Conservation (phyloP, 805 yeast species). For the Yarrowia hollandica region DNA sequence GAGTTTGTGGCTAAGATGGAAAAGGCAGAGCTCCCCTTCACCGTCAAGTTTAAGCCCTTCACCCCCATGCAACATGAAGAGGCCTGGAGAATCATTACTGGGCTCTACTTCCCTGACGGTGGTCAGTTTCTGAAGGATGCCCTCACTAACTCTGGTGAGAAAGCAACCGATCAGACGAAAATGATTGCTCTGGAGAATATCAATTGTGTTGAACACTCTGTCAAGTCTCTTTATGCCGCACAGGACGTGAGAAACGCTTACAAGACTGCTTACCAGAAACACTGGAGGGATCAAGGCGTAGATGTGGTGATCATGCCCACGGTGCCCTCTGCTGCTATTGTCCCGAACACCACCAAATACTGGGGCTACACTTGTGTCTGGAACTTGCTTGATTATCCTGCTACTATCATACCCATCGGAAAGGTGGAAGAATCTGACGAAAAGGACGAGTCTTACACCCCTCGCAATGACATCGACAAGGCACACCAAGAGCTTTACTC, state of each 20-base stretch:
- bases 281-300: conserved; percentile 44
- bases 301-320: conserved; percentile 28
- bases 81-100: conserved; percentile 57
- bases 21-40: conserved; percentile 38
- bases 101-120: conserved; percentile 53
- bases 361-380: conserved; percentile 32
- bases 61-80: conserved; percentile 36
- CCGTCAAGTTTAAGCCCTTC: conserved; percentile 18
- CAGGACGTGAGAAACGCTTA: conserved; percentile 37
- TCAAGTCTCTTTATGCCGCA: conserved; percentile 45
- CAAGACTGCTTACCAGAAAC: conserved; percentile 44
- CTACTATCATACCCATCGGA: conserved; percentile 32
- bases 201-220: conserved; percentile 33
- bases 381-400: conserved; percentile 35
- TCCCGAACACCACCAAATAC: conserved; percentile 14
- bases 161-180: conserved; percentile 33
- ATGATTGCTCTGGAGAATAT: conserved; percentile 45
- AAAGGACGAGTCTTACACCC: conserved; percentile 30
- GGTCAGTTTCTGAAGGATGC: conserved; percentile 44
- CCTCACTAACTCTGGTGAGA: conserved; percentile 31
- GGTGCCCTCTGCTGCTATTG: conserved; percentile 7
- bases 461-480: conserved; percentile 31
- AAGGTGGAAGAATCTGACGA: conserved; percentile 47
- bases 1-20: conserved; percentile 54
- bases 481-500: conserved; percentile 44